These are phyloP conservation scores for Infundibulicybe gibba DNA, from an alignment of 768 basidiomycete genomes.

Conservation along the genomic window DNA sequence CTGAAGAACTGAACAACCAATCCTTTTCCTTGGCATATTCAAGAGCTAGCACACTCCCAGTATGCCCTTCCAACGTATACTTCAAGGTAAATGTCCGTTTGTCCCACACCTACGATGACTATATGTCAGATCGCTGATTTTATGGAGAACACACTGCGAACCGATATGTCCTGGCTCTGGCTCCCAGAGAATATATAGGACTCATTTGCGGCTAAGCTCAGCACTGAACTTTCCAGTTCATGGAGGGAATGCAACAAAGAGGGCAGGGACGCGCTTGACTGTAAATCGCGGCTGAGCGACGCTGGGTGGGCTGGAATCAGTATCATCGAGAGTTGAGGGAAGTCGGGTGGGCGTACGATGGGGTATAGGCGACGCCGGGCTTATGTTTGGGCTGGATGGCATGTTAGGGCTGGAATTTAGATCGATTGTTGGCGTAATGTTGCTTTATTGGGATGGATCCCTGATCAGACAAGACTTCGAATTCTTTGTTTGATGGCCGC, in stretches of 20 bases:
- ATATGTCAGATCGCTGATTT: not conserved
- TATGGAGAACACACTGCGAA: slow-evolving; percentile 24
- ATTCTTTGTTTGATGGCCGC: too few species aligned
- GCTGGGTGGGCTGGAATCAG: slow-evolving; percentile 29
- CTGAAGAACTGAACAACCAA: slow-evolving; percentile 91
- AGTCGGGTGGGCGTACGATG: slow-evolving; percentile 14
- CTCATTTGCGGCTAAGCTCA: slow-evolving; percentile 72
- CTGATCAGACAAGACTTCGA: too few species aligned
- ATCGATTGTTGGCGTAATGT: too few species aligned
- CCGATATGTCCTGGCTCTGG: slow-evolving; percentile 74
- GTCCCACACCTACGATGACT: slow-evolving; percentile 73
- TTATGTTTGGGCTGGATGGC: too few species aligned
- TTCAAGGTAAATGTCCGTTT: slow-evolving; percentile 66
- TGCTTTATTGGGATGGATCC: too few species aligned
- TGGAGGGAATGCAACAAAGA: slow-evolving; percentile 66
- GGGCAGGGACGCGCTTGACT: slow-evolving; percentile 38
- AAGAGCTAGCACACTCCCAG: slow-evolving; percentile 78
- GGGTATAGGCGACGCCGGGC: slow-evolving; percentile 9
- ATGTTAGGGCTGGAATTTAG: too few species aligned
- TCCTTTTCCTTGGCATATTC: slow-evolving; percentile 70
- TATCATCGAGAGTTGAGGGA: not conserved
- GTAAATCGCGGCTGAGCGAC: slow-evolving; percentile 56
- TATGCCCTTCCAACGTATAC: slow-evolving; percentile 73
- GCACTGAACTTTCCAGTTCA: slow-evolving; percentile 64
- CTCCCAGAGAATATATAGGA: slow-evolving; percentile 80